These are phyloP conservation scores for Petunia hybrid DNA, from an alignment of 305 asterid genomes.

Conservation along the genomic window DNA sequence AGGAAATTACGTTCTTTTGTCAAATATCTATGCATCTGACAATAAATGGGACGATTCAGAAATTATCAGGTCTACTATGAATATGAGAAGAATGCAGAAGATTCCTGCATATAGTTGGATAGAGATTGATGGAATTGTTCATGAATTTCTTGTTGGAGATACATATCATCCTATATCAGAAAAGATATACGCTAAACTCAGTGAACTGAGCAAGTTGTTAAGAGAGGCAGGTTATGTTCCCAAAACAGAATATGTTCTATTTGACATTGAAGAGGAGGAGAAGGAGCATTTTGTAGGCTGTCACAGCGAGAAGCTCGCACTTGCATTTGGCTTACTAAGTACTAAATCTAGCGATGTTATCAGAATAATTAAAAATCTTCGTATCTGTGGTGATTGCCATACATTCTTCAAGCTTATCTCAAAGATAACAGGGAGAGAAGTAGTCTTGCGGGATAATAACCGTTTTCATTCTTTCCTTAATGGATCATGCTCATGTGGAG, in stretches of 20 bases:
- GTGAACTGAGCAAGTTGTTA: conserved; percentile 50
- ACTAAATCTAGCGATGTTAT: conserved; percentile 41
- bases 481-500: conserved; percentile 66
- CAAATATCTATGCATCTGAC: conserved; percentile 67
- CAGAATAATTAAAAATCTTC: conserved; percentile 61
- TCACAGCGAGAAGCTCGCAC: conserved; percentile 71
- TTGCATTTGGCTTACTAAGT: conserved; percentile 61
- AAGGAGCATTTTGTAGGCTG: conserved; percentile 63
- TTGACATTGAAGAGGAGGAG: conserved; percentile 73
- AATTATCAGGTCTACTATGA: conserved; percentile 57
- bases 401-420: conserved; percentile 54
- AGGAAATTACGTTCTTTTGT: conserved; percentile 64
- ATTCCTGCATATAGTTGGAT: conserved; percentile 71
- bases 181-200: conserved; percentile 53
- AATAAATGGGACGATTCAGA: conserved; percentile 62
- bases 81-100: conserved; percentile 53
- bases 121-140: conserved; percentile 66
- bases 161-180: conserved; percentile 61
- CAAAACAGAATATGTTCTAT: conserved; percentile 58
- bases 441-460: conserved; percentile 57
- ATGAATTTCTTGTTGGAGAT: conserved; percentile 78
- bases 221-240: conserved; percentile 59
- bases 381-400: conserved; percentile 73
- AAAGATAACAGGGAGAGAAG: conserved; percentile 51
- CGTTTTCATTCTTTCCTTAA: conserved; percentile 62